These are phyloP conservation scores for Daldinia childiae DNA, from an alignment of 495 filamentous ascomycete species.

Conservation along the genomic window DNA sequence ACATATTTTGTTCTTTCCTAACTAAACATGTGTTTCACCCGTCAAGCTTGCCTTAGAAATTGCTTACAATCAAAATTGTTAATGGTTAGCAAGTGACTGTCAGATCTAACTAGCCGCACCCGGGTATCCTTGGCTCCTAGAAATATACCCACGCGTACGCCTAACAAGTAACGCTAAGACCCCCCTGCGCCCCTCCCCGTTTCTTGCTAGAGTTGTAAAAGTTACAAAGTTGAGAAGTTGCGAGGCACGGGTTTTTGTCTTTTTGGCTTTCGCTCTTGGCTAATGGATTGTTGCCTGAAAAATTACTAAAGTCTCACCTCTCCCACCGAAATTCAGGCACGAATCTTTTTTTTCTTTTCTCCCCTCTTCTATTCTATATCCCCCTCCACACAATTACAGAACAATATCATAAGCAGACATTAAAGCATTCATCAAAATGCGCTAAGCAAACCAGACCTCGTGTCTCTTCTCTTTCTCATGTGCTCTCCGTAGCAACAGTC, in stretches of 20 bases:
- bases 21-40: constrained; percentile 20
- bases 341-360: constrained; percentile 17
- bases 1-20: constrained; percentile 34
- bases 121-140: constrained; percentile 25
- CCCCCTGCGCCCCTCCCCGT: constrained; percentile 2
- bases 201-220: neutral
- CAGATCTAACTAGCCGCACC: constrained; percentile 25
- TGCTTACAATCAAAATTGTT: constrained; percentile 40
- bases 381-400: constrained; percentile 15
- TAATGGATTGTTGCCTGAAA: constrained; percentile 45
- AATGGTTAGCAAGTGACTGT: constrained; percentile 44
- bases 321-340: constrained; percentile 42
- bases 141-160: constrained; percentile 35
- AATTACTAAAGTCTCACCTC: constrained; percentile 45
- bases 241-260: neutral
- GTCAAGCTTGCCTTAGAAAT: constrained; percentile 23
- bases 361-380: constrained; percentile 26
- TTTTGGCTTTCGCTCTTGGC: constrained; percentile 3
- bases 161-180: constrained; percentile 5
- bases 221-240: neutral
- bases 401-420: constrained; percentile 35
- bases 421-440: constrained; percentile 47
- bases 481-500: constrained; percentile 41
- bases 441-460: constrained; percentile 48
- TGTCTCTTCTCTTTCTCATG: constrained; percentile 33